Evolutionary conservation across 164 flowering plant species (phyloP).

Genomic region (Macadamia tetraphylla): DNA sequence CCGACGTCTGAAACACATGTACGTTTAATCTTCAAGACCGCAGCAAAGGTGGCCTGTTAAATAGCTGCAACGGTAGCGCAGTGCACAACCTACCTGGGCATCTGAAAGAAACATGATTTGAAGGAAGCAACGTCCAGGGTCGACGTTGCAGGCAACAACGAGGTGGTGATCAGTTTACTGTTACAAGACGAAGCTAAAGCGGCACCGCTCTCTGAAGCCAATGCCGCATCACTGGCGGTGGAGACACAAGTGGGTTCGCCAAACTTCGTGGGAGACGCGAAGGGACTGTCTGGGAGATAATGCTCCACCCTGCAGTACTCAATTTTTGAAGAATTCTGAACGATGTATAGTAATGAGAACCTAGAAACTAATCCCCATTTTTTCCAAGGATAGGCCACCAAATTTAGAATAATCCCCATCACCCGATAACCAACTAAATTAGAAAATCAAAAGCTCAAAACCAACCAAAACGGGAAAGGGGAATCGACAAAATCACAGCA

Average conservation of each 20-base stretch:
- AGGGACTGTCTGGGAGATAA: conserved; percentile 84
- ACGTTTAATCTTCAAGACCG: too few species aligned
- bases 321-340: neutral
- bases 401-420: neutral
- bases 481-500: neutral
- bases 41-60: neutral
- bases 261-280: conserved; percentile 65
- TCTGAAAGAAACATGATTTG: conserved; percentile 73
- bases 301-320: conserved; percentile 53
- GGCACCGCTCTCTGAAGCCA: conserved; percentile 19
- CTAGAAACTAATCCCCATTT: neutral
- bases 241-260: conserved; percentile 32
- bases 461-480: too few species aligned
- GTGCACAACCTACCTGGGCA: conserved; percentile 50
- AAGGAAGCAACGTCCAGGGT: conserved; percentile 59
- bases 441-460: neutral
- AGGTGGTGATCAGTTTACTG: conserved; percentile 27
- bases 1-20: too few species aligned
- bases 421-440: neutral
- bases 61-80: neutral
- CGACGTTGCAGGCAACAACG: conserved; percentile 41
- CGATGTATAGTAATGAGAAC: conserved; percentile 4
- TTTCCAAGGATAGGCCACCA: neutral
- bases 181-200: conserved; percentile 16
- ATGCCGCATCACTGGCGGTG: neutral